Base-by-base conservation (phyloP, 345 rosid species). In the Rhodamnia argentea region DNA sequence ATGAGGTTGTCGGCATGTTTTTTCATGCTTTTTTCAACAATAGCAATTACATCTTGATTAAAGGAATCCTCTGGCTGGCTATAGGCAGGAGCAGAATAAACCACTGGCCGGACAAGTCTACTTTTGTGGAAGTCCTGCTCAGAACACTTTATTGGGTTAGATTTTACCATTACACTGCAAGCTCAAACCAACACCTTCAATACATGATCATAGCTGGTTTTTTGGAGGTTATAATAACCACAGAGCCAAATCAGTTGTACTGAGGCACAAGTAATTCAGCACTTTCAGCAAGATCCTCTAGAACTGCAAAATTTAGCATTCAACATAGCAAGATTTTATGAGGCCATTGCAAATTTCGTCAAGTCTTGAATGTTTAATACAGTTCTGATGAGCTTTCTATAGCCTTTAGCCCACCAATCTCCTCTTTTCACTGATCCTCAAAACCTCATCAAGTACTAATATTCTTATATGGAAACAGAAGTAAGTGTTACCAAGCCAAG, bases 51-150 rank as follows among this genome's bases (percentile, higher is more conserved):
- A 75, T 98, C 99, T 53, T 88, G 94, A 88, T 86, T 85, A 85
- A 92, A 87, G 57, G 98, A 93, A 84, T 96, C 98, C n/a, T 98
- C 99, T 3, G 98, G 98, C 88, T 95, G 98, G 87, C 91, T 92
- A 88, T 96, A 95, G 47, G 94, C 87, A 89, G 92, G 85, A 32
- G 94, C 83, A 85, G 95, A 91, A 86, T 91, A 95, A 81, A 93
- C 82, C 9, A 96, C 89, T 44, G 98, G 90, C 87, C 97, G 92
- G 8, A 91, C 86, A 92, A 94, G 91, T 93, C 98, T 93, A 50
- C 94, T 91, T 89, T 93, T 96, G 55, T 96, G 98, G 78, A 94
- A 95, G 85, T 94, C 99, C 97, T 94, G 94, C 84, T 86, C 26
- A 82, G 53, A 85, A 44, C 27, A 70, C 23, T 83, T 12, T 59